A percentile compares a stretch with the other conserved stretches of the same genome.
Conservation (phyloP, 441 rosid genomes). For the Populus hybrid region DNA sequence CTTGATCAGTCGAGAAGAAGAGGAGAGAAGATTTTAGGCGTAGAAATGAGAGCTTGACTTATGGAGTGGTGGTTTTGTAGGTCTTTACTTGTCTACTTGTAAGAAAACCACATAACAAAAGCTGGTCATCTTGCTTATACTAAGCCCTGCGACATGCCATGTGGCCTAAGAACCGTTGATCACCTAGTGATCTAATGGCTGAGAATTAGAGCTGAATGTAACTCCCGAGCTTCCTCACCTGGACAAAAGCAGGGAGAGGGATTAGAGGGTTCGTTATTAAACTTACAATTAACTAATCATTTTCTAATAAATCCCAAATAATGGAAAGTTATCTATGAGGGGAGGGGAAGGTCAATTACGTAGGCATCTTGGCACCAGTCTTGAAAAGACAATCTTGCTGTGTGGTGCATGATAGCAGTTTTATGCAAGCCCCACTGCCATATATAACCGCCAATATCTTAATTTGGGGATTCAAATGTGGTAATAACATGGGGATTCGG, state of each 20-base stretch:
- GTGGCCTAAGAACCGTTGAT: slow-evolving; percentile 35
- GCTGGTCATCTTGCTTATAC: slow-evolving; percentile 26
- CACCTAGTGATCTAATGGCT: slow-evolving; percentile 33
- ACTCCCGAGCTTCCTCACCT: slow-evolving; percentile 57
- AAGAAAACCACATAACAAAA: slow-evolving; percentile 24
- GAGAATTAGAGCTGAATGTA: slow-evolving; percentile 29
- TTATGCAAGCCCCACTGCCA: not conserved
- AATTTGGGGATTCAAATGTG: no score
- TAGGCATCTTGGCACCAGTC: not conserved
- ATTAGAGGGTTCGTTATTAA: slow-evolving; percentile 45
- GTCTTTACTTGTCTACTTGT: slow-evolving; percentile 12
- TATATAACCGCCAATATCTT: not conserved
- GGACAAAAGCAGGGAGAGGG: slow-evolving; percentile 27
- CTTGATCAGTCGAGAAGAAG: not conserved
- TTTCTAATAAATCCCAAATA: slow-evolving; percentile 7
- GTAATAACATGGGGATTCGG: not conserved
- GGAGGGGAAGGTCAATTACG: not conserved
- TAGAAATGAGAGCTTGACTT: slow-evolving; percentile 26
- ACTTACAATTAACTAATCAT: slow-evolving; percentile 19
- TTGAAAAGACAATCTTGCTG: not conserved
- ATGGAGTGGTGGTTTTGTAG: slow-evolving; percentile 9
- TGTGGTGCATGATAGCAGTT: not conserved
- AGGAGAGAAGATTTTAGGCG: slow-evolving; percentile 17
- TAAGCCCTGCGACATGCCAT: slow-evolving; percentile 36
- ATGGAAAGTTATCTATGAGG: not conserved